phyloP scores from a whole-genome alignment of 805 yeast species.

The Cyberlindnera mycetangii region DNA sequence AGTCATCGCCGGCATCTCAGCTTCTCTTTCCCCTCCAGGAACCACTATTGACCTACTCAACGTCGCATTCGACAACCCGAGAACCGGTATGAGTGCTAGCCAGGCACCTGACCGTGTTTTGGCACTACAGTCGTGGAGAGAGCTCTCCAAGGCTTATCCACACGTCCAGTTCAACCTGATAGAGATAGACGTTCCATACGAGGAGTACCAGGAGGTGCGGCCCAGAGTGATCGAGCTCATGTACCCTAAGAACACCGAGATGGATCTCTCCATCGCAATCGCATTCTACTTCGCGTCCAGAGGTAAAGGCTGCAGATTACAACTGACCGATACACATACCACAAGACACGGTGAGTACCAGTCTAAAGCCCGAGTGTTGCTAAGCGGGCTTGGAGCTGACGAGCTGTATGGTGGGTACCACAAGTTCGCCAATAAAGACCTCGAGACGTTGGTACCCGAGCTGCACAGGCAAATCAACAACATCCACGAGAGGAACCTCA shows the following conservation, averaged over 20 bases:
- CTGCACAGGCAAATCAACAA: constrained; percentile 68
- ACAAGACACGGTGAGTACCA: constrained; percentile 31
- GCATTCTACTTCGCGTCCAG: constrained; percentile 91
- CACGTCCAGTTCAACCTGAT: constrained; percentile 45
- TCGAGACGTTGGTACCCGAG: constrained; percentile 50
- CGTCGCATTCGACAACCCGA: constrained; percentile 89
- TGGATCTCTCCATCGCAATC: constrained; percentile 93
- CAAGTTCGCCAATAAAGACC: constrained; percentile 55
- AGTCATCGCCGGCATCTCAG: constrained; percentile 58
- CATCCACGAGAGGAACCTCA: constrained; percentile 75
- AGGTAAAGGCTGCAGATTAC: constrained; percentile 39
- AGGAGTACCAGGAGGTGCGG: constrained; percentile 52
- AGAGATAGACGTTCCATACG: constrained; percentile 72
- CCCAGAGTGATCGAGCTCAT: constrained; percentile 60
- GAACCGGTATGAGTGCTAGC: constrained; percentile 56
- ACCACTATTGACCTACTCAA: constrained; percentile 70
- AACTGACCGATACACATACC: constrained; percentile 1
- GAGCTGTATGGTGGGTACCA: constrained; percentile 96
- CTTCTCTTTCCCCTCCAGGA: constrained; percentile 29
- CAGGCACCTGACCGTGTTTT: constrained; percentile 86
- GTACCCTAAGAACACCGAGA: constrained; percentile 83
- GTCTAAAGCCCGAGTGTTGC: constrained; percentile 62
- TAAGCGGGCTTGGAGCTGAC: constrained; percentile 97
- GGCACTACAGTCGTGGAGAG: constrained; percentile 60
- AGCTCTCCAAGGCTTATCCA: constrained; percentile 44